Evolutionary conservation across 306 rosid genomes (phyloP).

Genomic region (Quercus dentata): DNA sequence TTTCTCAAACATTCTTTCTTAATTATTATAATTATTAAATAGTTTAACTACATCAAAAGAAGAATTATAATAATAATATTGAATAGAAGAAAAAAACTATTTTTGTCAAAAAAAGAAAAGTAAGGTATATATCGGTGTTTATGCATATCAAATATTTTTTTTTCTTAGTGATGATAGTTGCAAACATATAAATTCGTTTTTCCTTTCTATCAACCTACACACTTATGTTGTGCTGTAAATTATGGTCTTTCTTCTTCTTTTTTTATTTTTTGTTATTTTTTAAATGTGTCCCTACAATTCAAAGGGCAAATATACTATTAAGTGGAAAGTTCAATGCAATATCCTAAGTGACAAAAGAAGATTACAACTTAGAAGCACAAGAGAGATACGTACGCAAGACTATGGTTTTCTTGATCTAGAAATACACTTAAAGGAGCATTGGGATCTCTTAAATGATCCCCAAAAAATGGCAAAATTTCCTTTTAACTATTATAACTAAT

Average conservation of each 20-base stretch:
- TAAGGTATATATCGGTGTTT: too few species aligned
- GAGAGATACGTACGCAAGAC: slow-evolving; percentile 18
- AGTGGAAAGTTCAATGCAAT: not conserved
- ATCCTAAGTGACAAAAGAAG: slow-evolving; percentile 7
- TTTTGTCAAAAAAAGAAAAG: too few species aligned
- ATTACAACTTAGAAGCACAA: not conserved
- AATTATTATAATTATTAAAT: too few species aligned
- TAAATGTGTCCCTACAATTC: not conserved
- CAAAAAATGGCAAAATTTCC: slow-evolving; percentile 31
- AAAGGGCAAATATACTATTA: not conserved
- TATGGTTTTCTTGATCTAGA: slow-evolving; percentile 41
- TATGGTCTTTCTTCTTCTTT: not conserved
- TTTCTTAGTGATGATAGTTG: too few species aligned
- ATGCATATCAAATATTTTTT: too few species aligned
- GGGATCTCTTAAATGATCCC: slow-evolving; percentile 47
- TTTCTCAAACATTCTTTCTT: too few species aligned
- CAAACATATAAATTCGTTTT: too few species aligned
- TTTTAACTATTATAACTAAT: slow-evolving; percentile 16
- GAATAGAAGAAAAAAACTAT: too few species aligned
- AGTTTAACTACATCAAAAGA: too few species aligned
- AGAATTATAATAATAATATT: too few species aligned
- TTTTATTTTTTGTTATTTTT: not conserved
- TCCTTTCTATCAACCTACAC: too few species aligned
- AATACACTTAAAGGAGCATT: slow-evolving; percentile 43
- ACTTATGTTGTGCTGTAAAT: not conserved